Evolutionary conservation across 768 basidiomycete species (phyloP).

Genomic region (Pisolithus sp.): DNA sequence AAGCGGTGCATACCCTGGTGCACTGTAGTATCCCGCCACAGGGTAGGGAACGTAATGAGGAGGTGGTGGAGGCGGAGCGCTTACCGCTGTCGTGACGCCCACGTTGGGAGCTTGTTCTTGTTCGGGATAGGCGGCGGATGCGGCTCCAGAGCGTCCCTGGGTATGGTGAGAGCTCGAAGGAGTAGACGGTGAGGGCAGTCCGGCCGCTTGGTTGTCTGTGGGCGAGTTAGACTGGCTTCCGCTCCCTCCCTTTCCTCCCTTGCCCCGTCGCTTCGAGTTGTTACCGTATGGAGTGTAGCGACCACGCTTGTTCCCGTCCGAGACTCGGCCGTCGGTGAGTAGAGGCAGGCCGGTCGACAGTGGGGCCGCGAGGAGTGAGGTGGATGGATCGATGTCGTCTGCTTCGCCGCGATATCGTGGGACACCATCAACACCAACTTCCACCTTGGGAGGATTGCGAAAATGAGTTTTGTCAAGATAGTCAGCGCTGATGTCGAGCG

Average conservation of each 20-base stretch:
- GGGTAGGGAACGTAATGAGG: constrained; percentile 30
- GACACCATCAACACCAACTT: constrained; percentile 76
- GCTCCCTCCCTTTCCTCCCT: constrained; percentile 22
- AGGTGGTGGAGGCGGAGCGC: constrained; percentile 8
- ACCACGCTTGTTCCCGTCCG: constrained; percentile 38
- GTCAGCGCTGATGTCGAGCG: constrained; percentile 79
- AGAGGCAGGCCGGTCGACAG: constrained; percentile 44
- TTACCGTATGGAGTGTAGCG: constrained; percentile 39
- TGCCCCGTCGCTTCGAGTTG: constrained; percentile 32
- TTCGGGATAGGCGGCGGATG: neutral
- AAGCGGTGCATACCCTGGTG: constrained; percentile 17
- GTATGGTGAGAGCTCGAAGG: constrained; percentile 22
- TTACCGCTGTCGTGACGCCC: neutral
- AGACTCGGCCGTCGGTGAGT: constrained; percentile 39
- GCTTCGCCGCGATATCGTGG: constrained; percentile 80
- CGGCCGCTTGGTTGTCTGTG: constrained; percentile 19
- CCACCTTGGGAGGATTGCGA: constrained; percentile 83
- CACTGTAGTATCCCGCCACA: constrained; percentile 27
- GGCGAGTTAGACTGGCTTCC: constrained; percentile 28
- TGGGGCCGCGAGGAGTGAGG: constrained; percentile 34
- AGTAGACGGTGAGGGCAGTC: constrained; percentile 24
- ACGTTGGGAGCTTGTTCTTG: neutral
- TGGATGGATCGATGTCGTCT: constrained; percentile 55
- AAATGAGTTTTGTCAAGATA: constrained; percentile 91
- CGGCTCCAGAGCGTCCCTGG: constrained; percentile 12